Evolutionary conservation across 257 asterid species (phyloP).

Genomic region (Lycium ferocissimum): DNA sequence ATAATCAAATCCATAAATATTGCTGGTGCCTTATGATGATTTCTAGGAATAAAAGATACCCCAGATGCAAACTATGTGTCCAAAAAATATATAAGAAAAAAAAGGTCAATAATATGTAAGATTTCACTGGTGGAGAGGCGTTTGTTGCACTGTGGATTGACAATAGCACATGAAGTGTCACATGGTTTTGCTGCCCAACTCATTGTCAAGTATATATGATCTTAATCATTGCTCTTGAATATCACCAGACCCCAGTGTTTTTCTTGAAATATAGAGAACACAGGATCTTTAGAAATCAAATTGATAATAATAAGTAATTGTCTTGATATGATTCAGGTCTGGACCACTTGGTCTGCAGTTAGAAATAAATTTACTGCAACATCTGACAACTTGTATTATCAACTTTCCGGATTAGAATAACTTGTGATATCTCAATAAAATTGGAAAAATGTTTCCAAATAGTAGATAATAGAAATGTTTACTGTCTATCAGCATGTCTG

Average conservation of each 20-base stretch:
- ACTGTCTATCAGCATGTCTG: not conserved
- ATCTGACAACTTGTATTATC: not conserved
- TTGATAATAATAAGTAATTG: not conserved
- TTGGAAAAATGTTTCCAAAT: not conserved
- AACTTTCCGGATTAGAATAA: not conserved
- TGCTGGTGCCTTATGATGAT: not conserved
- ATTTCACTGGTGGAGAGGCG: conserved; percentile 6
- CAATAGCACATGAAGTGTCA: not conserved
- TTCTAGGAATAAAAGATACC: not conserved
- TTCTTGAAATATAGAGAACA: not conserved
- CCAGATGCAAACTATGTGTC: not conserved
- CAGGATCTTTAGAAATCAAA: not conserved
- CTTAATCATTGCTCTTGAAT: not conserved
- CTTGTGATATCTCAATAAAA: not conserved
- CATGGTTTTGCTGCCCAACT: not conserved
- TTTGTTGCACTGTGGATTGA: not conserved
- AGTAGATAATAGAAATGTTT: not conserved
- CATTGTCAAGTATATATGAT: not conserved
- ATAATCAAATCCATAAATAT: not conserved
- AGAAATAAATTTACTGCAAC: not conserved
- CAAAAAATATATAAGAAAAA: not conserved
- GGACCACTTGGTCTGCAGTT: not conserved
- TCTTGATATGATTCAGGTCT: not conserved
- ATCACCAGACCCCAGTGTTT: not conserved
- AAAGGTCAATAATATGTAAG: not conserved